Evolutionary conservation across 352 stramenopile species (phyloP), one percentile per base, ranked within the genome.

Genomic region (Pythium diclinum): DNA sequence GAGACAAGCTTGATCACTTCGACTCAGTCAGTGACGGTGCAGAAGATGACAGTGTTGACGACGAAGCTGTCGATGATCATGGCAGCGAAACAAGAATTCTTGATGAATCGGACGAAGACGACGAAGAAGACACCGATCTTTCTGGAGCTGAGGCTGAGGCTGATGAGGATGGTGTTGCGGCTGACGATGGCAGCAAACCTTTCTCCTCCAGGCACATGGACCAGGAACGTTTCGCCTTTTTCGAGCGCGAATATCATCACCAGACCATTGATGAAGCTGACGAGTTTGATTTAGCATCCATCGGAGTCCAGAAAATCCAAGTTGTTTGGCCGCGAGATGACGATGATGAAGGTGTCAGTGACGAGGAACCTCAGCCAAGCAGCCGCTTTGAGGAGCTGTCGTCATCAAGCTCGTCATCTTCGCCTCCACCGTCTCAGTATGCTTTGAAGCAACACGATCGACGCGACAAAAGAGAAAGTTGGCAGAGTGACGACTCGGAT

Each of bases 281-380:
- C 1, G 65, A 76, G 25, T 38, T 81, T 33, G 79, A 90, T 63
- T 68, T 79, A n/a, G 68, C 69, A 13, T 77, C 72, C 0, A 85
- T 91, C 47, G 81, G 81, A 13, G 75, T 85, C 9, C 70, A 88
- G 42, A 78, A 63, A 11, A 87, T 91, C 44, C 67, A 68, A 0
- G 72, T 77, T 0, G 59, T 74, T 9, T 88, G 78, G 78, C 73
- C 73, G 23, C 14, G 33, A 16, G 54, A 54, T 13, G 33, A 53
- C 30, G 10, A 34, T 3, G 16, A 32, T 6, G 34, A 40, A 6
- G 25, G 28, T 42, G 51, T 1, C 17, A 9, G 57, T 33, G 38
- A 59, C 17, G 49, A 54, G 28, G 36, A 60, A 52, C 44, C 44
- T 10, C 44, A 51, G 46, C 19, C 11, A 9, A n/a, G 19, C 19